Base-by-base conservation (phyloP, 768 basidiomycete species). In the Phylloporus sp. region DNA sequence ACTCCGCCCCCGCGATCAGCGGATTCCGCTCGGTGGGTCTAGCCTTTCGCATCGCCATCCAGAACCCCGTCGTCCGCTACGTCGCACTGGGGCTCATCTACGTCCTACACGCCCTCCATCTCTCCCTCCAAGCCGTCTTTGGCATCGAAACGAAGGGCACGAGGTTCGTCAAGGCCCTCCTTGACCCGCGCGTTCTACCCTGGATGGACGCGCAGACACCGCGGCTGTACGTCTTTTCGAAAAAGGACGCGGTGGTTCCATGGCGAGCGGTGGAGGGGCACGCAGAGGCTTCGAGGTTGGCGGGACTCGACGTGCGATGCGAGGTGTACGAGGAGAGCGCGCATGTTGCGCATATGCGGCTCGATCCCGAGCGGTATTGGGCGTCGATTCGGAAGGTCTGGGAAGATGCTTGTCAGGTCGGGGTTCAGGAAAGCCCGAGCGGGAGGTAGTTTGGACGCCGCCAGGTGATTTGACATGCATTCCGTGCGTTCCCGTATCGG, bases 151-250 rank as follows among this genome's bases (percentile, higher is more conserved):
- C 48, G 2, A n/a, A 39, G 33, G 6, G 22, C 10, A 37, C 38
- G 20, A 48, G 21, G 29, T 51, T 42, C 36, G 13, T 49, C 37
- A 55, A 39, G 24, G 18, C 24, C 5, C 55, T 64, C 20, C 48
- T 59, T 17, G 44, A 55, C 6, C 61, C 66, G 3, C 40, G 18
- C 8, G 31, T 71, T 22, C 46, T 71, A 5, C 67, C 67, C 1
- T 68, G 69, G 68, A 63, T 56, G 54, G 49, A 44, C 14, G 9
- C 23, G 23, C 39, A 42, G 9, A 70, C 70, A 11, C 70, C 67
- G 0, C 53, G 71, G 10, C 31, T 72, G 26, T 71, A 72, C 34
- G 29, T 71, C 17, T 71, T 61, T 48, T 71, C 69, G 9, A 55
- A 53, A 36, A 57, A 49, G 13, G 70, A 71, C 32, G 38, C 43